Evolutionary conservation across 352 stramenopile species (phyloP).

Genomic region (Globisporangium spiculum): DNA sequence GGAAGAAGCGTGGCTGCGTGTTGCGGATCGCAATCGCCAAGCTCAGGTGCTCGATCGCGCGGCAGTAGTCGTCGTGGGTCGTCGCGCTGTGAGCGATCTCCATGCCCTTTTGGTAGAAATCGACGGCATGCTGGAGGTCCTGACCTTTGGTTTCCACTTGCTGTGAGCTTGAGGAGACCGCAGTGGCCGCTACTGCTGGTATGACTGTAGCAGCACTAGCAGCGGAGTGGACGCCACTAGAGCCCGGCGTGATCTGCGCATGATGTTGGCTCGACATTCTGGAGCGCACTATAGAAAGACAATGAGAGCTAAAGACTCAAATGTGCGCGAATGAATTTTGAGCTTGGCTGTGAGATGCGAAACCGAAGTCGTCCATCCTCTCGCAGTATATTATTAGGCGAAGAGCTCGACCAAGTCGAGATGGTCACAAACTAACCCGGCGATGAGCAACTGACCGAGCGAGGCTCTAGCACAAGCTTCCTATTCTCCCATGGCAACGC

Average conservation of each 20-base stretch:
- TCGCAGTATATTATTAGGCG: background rate
- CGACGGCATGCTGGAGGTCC: conserved; percentile 68
- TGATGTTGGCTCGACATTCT: conserved; percentile 3
- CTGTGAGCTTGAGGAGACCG: conserved; percentile 12
- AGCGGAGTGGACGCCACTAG: background rate
- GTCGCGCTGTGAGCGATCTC: conserved; percentile 59
- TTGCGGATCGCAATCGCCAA: conserved; percentile 67
- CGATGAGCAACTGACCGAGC: background rate
- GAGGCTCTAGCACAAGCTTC: no score
- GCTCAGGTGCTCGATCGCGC: conserved; percentile 72
- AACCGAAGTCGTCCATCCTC: background rate
- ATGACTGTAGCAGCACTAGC: background rate
- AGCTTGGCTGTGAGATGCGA: background rate
- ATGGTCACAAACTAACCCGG: background rate
- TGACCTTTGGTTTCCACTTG: conserved; percentile 49
- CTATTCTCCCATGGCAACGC: conserved; percentile 42
- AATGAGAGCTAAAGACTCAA: background rate
- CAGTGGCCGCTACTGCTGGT: background rate
- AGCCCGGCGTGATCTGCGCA: background rate
- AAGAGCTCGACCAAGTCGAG: background rate
- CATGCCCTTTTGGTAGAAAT: conserved; percentile 75
- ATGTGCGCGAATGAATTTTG: background rate
- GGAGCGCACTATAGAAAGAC: background rate
- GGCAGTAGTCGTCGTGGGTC: conserved; percentile 58
- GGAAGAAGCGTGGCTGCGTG: conserved; percentile 75